A percentile compares a stretch with the other conserved stretches of the same genome.
phyloP scores from a whole-genome alignment of 208 protist species.

The Phytomonas sp. region DNA sequence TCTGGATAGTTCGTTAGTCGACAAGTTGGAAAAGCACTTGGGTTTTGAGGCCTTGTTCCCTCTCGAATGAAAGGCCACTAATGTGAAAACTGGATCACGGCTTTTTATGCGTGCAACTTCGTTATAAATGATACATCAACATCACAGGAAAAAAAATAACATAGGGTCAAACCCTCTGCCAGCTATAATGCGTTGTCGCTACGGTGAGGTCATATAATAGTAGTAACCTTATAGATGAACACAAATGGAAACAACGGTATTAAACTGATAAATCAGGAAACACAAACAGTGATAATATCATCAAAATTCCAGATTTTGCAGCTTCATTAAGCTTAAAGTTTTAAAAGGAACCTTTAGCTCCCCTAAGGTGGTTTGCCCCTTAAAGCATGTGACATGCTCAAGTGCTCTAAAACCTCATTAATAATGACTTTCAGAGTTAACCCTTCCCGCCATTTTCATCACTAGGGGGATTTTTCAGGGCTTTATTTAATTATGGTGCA shows the following conservation, averaged over 20 bases:
- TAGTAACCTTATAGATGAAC: neutral
- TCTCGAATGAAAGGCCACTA: neutral
- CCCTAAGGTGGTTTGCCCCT: too few relatives aligned
- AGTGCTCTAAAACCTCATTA: too few relatives aligned
- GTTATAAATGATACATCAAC: neutral
- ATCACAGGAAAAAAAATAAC: neutral
- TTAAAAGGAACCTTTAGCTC: too few relatives aligned
- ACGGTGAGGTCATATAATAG: neutral
- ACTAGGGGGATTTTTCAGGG: neutral
- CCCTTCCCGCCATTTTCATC: neutral
- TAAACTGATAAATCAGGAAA: neutral
- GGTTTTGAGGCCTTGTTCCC: too few relatives aligned
- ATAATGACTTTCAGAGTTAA: neutral
- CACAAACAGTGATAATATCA: neutral
- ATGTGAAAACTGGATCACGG: too few relatives aligned
- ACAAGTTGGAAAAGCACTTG: too few relatives aligned
- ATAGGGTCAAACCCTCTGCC: too few relatives aligned
- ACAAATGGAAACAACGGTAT: neutral
- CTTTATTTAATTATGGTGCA: neutral
- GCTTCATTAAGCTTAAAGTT: too few relatives aligned
- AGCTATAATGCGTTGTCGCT: too few relatives aligned
- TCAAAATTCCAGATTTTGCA: neutral
- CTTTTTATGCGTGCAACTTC: neutral
- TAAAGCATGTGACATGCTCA: too few relatives aligned
- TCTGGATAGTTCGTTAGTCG: too few relatives aligned